Percentiles rank a stretch among this genome's conserved stretches.
phyloP scores from a whole-genome alignment of 2,329 filamentous ascomycete genomes.

The Chrysoporthe austroafricana region DNA sequence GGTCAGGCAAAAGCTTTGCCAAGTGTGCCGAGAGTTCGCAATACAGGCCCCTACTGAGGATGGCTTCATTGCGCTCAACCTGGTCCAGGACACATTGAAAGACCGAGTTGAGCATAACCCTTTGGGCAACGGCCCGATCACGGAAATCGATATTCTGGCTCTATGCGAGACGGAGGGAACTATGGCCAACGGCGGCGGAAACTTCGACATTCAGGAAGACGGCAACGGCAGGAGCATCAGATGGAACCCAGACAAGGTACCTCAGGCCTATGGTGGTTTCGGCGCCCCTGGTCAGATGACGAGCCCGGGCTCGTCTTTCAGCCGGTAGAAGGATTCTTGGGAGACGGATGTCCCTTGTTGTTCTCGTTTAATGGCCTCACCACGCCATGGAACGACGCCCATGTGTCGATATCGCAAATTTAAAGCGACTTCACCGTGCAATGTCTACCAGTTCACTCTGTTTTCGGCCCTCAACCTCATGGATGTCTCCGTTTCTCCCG shows the following conservation, averaged over 20 bases:
- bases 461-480: neutral
- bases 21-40: conserved; percentile 70
- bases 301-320: conserved; percentile 57
- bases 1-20: conserved; percentile 75
- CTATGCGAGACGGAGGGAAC: conserved; percentile 93
- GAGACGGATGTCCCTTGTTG: conserved; percentile 33
- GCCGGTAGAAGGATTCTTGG: conserved; percentile 28
- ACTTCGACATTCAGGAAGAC: conserved; percentile 70
- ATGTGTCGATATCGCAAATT: conserved; percentile 25
- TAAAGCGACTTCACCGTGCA: conserved; percentile 6
- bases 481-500: neutral
- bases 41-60: conserved; percentile 47
- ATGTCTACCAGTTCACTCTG: neutral
- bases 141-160: conserved; percentile 72
- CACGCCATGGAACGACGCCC: neutral
- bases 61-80: conserved; percentile 68
- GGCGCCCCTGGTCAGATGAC: conserved; percentile 71
- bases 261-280: conserved; percentile 45
- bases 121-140: conserved; percentile 43
- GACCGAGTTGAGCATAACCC: conserved; percentile 63
- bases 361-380: neutral
- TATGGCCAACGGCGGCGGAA: conserved; percentile 84
- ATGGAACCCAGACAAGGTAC: conserved; percentile 49
- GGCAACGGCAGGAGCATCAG: conserved; percentile 51
- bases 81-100: conserved; percentile 57